Base-by-base conservation (phyloP, 2,329 filamentous ascomycete genomes). In the Colletotrichum sansevieriae region DNA sequence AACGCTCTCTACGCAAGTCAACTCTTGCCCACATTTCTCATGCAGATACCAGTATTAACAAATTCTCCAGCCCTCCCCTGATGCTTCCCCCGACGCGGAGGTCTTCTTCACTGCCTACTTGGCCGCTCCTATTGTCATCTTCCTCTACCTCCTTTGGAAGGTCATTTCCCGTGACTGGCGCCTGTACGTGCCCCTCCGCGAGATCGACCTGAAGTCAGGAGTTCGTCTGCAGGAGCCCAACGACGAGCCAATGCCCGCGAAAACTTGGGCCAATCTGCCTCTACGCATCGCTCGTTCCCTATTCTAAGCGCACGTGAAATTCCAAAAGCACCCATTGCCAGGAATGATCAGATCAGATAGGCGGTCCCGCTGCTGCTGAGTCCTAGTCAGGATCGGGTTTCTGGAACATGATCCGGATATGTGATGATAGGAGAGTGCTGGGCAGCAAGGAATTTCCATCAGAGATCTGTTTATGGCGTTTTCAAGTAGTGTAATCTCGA, bases 61-160 rank as follows among this genome's bases (percentile, higher is more conserved):
- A 12, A 7, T 9, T 3, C 13, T 68, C 1, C 62, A 82, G 80
- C 81, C 81, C 1, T 71, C 68, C 10, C 74, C 78, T 4, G 62
- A 76, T 39, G 72, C 80, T 1, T 72, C 49, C 0, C 81, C 79
- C 3, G 61, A 79, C 25, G 81, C 85, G 0, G 68, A 83, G 66
- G 78, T 75, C 49, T 92, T 91, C 81, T 92, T 93, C 81, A 75
- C 83, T 55, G 72, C 75, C 4, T 90, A 88, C 74, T 81, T 91
- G 12, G 88, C 88, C 9, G 82, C 83, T 0, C 86, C 86, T 0
- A 80, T 90, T n/a, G 83, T 89, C 43, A 70, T 90, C 18, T 49
- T 74, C 0, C 84, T 89, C 71, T 93, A 91, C 75, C 57, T 93
- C 7, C 83, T 81, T 12, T 93, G 92, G 83, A 94, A 94, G 80